phyloP scores from a whole-genome alignment of 2,329 filamentous ascomycete species.

The Leptographium lundbergii region DNA sequence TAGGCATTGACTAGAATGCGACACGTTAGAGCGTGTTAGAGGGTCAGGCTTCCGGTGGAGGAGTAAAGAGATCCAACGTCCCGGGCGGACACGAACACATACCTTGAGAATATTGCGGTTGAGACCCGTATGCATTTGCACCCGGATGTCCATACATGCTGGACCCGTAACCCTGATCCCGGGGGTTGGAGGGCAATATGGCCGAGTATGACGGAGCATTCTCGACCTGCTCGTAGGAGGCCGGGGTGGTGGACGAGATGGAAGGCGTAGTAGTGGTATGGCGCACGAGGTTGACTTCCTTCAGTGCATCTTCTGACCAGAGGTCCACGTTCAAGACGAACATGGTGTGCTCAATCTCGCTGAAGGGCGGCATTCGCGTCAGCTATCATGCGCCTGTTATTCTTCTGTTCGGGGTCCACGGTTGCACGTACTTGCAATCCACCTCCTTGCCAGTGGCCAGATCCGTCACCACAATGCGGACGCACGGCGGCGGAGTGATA shows the following conservation, averaged over 20 bases:
- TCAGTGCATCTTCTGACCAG: slow-evolving; percentile 51
- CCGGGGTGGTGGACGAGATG: slow-evolving; percentile 69
- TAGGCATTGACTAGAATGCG: slow-evolving; percentile 4
- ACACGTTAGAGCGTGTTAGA: neutral
- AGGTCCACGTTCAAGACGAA: slow-evolving; percentile 54
- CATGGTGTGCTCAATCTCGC: slow-evolving; percentile 43
- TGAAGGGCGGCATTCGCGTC: slow-evolving; percentile 22
- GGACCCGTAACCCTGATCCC: slow-evolving; percentile 17
- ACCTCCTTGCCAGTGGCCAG: slow-evolving; percentile 64
- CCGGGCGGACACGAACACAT: neutral
- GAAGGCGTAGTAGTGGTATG: slow-evolving; percentile 55
- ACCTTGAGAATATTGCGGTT: slow-evolving; percentile 14
- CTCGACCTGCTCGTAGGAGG: slow-evolving; percentile 53
- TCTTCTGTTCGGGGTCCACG: neutral
- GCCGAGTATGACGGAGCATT: slow-evolving; percentile 22
- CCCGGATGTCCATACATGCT: slow-evolving; percentile 14
- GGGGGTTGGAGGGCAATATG: slow-evolving; percentile 25
- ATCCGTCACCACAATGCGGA: slow-evolving; percentile 71
- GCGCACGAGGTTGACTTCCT: slow-evolving; percentile 55
- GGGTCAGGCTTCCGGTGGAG: neutral
- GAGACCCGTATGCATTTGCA: slow-evolving; percentile 16
- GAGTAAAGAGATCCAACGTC: too few species aligned
- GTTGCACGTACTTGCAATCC: slow-evolving; percentile 57
- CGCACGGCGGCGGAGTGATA: slow-evolving; percentile 89
- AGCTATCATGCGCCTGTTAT: neutral